Evolutionary conservation across 2,329 filamentous ascomycete genomes (phyloP), one percentile per base, ranked within the genome.

Genomic region (Pseudocercospora eumusae): DNA sequence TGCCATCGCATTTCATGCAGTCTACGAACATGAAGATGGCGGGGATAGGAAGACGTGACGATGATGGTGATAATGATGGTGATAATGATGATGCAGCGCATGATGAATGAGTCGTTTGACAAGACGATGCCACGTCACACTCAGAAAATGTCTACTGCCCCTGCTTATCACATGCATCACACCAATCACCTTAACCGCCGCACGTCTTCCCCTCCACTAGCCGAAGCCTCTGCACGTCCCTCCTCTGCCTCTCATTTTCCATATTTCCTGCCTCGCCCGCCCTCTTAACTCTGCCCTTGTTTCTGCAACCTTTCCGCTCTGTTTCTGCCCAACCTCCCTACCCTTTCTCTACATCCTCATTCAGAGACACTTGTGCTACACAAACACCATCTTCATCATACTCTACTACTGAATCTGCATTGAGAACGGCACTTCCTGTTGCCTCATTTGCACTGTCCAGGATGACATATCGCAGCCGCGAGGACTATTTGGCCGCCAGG

Each of bases 381-480:
- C 11, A 25, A 1, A 52, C 21, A 4, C 15, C n/a, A n/a, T n/a
- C n/a, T n/a, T n/a, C n/a, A n/a, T n/a, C n/a, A n/a, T n/a, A n/a
- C n/a, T n/a, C n/a, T n/a, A n/a, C n/a, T n/a, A n/a, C n/a, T n/a
- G n/a, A n/a, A n/a, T n/a, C n/a, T n/a, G 28, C 25, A 56, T 47
- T 20, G 27, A 49, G 33, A 44, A 25, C 27, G 50, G 59, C 59
- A 23, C 36, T 56, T 36, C 53, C 53, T 60, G 59, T 54, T 60
- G 57, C 47, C 57, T 15, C 20, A 31, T 62, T 47, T 54, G 56
- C 20, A 55, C 47, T 50, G 31, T 56, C 69, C 74, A 76, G 74
- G 73, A 76, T 76, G 74, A 74, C 69, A 69, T 68, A 67, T 73
- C 71, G 73, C 73, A 72, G 57, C 73, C 69, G 71, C 71, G 72